These are phyloP conservation scores for Arthrinium phaeospermum DNA, from an alignment of 2,329 filamentous ascomycete genomes.

Conservation along the genomic window DNA sequence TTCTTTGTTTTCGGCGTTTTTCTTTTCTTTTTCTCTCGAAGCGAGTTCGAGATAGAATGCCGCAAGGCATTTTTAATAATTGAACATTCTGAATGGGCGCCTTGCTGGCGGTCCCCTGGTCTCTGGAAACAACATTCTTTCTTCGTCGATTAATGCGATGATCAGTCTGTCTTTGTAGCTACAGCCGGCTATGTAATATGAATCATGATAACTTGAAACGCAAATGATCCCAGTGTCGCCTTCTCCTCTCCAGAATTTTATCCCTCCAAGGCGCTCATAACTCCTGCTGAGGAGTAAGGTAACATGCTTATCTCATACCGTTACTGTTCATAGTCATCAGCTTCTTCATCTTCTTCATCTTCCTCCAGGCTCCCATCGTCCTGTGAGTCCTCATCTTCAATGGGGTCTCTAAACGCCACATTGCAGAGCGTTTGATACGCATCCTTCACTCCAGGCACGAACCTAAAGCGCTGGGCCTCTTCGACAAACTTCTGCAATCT, in stretches of 20 bases:
- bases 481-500: neutral
- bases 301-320: neutral
- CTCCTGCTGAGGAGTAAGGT: neutral
- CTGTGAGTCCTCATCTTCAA: neutral
- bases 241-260: neutral
- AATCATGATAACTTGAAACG: neutral
- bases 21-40: neutral
- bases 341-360: neutral
- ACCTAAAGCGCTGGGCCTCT: neutral
- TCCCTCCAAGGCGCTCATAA: neutral
- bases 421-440: neutral
- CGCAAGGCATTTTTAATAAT: constrained; percentile 1
- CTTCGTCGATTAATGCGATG: neutral
- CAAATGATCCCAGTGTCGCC: neutral
- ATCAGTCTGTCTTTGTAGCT: neutral
- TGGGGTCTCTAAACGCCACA: neutral
- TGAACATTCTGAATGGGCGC: neutral
- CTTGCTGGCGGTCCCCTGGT: neutral
- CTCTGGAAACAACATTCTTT: neutral
- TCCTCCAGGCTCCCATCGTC: neutral
- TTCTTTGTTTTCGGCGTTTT: neutral
- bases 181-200: too few species aligned
- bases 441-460: neutral
- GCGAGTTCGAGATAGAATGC: neutral
- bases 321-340: neutral